Evolutionary conservation across 169 alveolate genomes (phyloP).

Genomic region (Theileria equi): DNA sequence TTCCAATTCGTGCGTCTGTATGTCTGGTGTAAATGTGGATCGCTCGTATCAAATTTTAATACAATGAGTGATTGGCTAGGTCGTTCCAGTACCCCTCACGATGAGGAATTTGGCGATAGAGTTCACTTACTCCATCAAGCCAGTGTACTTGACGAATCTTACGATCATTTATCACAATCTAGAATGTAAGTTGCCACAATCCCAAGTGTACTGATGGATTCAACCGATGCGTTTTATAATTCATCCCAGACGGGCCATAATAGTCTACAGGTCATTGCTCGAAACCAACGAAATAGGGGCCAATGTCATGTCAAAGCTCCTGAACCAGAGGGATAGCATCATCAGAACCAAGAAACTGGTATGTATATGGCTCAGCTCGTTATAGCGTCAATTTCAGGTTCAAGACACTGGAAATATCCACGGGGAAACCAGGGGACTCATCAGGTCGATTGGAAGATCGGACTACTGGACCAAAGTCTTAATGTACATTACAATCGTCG

Average conservation of each 20-base stretch:
- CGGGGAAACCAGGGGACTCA: slow-evolving; percentile 48
- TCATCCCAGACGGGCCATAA: neutral
- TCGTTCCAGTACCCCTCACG: slow-evolving; percentile 1
- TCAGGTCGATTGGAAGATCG: slow-evolving; percentile 55
- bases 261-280: slow-evolving; percentile 24
- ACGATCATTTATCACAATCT: slow-evolving; percentile 34
- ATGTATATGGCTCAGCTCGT: neutral
- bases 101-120: slow-evolving; percentile 51
- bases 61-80: neutral
- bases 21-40: no score
- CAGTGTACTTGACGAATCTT: slow-evolving; percentile 32
- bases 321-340: slow-evolving; percentile 60
- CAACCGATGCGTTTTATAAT: neutral
- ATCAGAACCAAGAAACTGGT: slow-evolving; percentile 57
- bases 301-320: slow-evolving; percentile 52
- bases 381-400: neutral
- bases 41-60: neutral
- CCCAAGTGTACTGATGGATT: neutral
- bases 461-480: slow-evolving; percentile 56
- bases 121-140: slow-evolving; percentile 49
- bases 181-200: slow-evolving; percentile 22
- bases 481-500: slow-evolving; percentile 53
- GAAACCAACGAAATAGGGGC: slow-evolving; percentile 61
- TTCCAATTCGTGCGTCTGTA: no score
- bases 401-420: slow-evolving; percentile 45